Evolutionary conservation across 768 basidiomycete species (phyloP).

Genomic region (Gloeostereum incarnatum): DNA sequence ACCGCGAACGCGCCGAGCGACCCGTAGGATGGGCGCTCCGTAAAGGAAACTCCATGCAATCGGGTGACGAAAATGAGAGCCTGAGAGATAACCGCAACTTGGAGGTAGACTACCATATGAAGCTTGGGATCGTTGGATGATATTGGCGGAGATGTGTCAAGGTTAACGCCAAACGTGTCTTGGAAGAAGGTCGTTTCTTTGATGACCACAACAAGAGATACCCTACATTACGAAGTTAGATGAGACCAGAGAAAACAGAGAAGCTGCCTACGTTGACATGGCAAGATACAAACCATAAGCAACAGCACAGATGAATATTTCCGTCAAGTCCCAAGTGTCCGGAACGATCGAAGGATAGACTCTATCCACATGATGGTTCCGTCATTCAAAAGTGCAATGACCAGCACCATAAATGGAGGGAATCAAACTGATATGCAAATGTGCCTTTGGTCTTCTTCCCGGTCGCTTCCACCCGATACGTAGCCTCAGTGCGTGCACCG

Average conservation of each 20-base stretch:
- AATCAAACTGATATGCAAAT: conserved; percentile 97
- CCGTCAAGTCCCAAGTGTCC: conserved; percentile 91
- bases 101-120: conserved; percentile 89
- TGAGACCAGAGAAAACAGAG: conserved; percentile 1
- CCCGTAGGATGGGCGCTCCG: conserved; percentile 88
- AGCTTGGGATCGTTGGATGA: conserved; percentile 60
- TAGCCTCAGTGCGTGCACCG: conserved; percentile 98
- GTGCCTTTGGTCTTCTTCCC: conserved; percentile 93
- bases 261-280: conserved; percentile 66
- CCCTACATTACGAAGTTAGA: conserved; percentile 25
- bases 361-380: conserved; percentile 99
- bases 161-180: conserved; percentile 67
- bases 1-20: conserved; percentile 86
- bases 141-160: conserved; percentile 29
- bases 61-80: conserved; percentile 96
- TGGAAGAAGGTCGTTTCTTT: conserved; percentile 87
- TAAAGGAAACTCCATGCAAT: conserved; percentile 93
- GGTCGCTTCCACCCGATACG: conserved; percentile 89
- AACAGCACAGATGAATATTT: conserved; percentile 93
- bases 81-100: conserved; percentile 98
- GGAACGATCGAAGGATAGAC: conserved; percentile 89
- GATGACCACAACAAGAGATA: conserved; percentile 77
- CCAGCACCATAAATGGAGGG: conserved; percentile 99
- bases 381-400: conserved; percentile 94
- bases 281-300: conserved; percentile 97